These are phyloP conservation scores for Fraxinus cuspidata DNA, from an alignment of 257 asterid genomes.

Conservation along the genomic window DNA sequence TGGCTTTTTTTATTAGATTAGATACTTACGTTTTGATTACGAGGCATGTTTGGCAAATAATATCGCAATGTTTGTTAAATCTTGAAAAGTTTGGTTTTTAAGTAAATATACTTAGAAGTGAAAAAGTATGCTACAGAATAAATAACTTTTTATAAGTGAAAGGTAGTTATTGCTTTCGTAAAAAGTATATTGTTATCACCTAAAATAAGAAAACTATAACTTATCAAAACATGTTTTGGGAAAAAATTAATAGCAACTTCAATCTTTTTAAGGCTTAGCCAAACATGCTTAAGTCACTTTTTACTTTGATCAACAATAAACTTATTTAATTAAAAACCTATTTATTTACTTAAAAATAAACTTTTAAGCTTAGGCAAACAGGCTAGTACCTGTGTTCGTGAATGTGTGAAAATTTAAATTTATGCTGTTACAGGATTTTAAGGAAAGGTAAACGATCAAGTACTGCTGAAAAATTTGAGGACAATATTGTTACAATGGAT, in stretches of 20 bases:
- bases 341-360: background rate
- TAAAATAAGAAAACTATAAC: too few relatives aligned
- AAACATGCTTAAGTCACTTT: background rate
- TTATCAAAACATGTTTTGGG: too few relatives aligned
- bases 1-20: too few relatives aligned
- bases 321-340: background rate
- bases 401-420: background rate
- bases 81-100: too few relatives aligned
- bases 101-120: too few relatives aligned
- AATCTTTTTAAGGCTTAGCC: background rate
- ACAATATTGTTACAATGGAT: conserved; percentile 37
- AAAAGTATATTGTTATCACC: too few relatives aligned
- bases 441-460: conserved; percentile 68
- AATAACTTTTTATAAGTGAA: too few relatives aligned
- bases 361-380: background rate
- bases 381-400: background rate
- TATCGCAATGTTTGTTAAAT: too few relatives aligned
- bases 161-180: too few relatives aligned
- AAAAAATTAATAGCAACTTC: background rate
- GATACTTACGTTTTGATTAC: too few relatives aligned
- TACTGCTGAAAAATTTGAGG: conserved; percentile 43
- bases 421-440: conserved; percentile 48
- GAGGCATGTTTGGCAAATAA: too few relatives aligned
- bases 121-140: too few relatives aligned
- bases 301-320: background rate